Evolutionary conservation across 2,329 filamentous ascomycete species (phyloP).

Genomic region (Myotisia sp.): DNA sequence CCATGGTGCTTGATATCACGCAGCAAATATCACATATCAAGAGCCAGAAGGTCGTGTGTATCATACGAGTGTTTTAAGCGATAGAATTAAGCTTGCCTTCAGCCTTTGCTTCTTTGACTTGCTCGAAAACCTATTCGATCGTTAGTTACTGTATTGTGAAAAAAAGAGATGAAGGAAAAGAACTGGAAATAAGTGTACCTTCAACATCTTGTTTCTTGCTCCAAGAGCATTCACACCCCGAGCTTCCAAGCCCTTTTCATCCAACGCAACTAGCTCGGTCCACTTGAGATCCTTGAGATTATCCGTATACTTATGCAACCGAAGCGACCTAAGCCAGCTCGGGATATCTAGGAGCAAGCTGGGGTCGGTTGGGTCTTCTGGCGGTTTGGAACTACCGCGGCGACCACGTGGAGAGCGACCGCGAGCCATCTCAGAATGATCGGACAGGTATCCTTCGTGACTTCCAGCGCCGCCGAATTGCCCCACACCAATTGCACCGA

Average conservation of each 20-base stretch:
- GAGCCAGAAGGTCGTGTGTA: not conserved
- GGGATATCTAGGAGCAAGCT: slow-evolving; percentile 86
- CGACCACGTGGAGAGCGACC: slow-evolving; percentile 85
- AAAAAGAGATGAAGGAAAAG: not conserved
- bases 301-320: slow-evolving; percentile 97
- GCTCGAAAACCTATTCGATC: slow-evolving; percentile 61
- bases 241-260: slow-evolving; percentile 84
- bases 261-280: slow-evolving; percentile 80
- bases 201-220: slow-evolving; percentile 92
- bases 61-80: slow-evolving; percentile 16
- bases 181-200: slow-evolving; percentile 39
- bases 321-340: slow-evolving; percentile 83
- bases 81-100: slow-evolving; percentile 50
- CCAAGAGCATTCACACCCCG: slow-evolving; percentile 90
- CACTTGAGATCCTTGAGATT: slow-evolving; percentile 96
- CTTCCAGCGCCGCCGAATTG: slow-evolving; percentile 58
- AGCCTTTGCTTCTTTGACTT: slow-evolving; percentile 69
- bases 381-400: slow-evolving; percentile 88
- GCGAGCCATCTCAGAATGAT: slow-evolving; percentile 80
- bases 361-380: slow-evolving; percentile 90
- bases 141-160: not conserved
- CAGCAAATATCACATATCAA: too few species aligned
- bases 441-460: slow-evolving; percentile 79
- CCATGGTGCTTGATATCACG: too few species aligned
- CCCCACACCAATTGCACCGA: slow-evolving; percentile 56